Evolutionary conservation across 1,284 basidiomycete genomes (phyloP), one percentile per base, ranked within the genome.

Genomic region (Tylopilus sp.): DNA sequence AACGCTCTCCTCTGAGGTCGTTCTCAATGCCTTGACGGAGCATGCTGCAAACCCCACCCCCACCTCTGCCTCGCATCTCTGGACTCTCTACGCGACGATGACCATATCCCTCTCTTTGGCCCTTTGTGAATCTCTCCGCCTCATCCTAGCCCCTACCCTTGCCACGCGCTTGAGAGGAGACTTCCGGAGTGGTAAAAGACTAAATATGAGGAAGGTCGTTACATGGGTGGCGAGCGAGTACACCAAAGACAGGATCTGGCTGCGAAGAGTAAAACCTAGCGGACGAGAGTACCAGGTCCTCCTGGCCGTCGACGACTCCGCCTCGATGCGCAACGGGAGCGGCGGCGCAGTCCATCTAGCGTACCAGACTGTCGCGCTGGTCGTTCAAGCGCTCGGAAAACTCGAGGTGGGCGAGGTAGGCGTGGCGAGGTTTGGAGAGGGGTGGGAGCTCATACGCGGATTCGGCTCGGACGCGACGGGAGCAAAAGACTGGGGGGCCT

Each of bases 141-240:
- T 99, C 44, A 97, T 99, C 63, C 80, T 99, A 21, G 94, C 95
- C 53, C 97, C 97, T 0, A 98, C 96, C 0, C 77, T 91, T 36
- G 94, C 97, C 2, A 97, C 96, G 10, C 84, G 97, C 23, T 78
- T 99, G 36, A 90, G 91, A 69, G 97, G 97, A 38, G 97, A 99
- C 73, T 99, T 97, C 71, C 89, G 96, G 39, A 97, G 92, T 0
- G 97, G 97, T 45, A 99, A 99, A 72, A 81, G 97, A 21, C 81
- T 99, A 40, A 99, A 99, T 71, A 98, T 99, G 96, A 93, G 96
- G 68, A 97, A 97, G 75, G 95, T 99, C 67, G 94, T 99, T 49
- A 86, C 92, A 2, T 99, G 97, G 75, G 96, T 99, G 58, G 97
- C 97, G 9, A 93, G 89, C 68, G 97, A 99, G 72, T 99, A 94